Evolutionary conservation across 352 stramenopile species (phyloP), one percentile per base, ranked within the genome.

Genomic region (Pythium phragmitis): DNA sequence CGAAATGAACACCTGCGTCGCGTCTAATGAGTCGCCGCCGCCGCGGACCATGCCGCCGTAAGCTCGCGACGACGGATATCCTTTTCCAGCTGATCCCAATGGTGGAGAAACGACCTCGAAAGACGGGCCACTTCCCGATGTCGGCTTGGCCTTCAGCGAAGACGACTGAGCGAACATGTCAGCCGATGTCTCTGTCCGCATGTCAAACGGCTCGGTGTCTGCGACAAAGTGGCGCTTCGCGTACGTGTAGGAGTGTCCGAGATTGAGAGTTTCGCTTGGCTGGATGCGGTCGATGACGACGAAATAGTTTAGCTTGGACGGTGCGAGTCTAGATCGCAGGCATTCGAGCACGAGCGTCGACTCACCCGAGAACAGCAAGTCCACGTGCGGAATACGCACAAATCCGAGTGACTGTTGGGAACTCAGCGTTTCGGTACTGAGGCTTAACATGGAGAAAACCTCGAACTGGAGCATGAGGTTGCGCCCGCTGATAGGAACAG

Each of bases 381-480:
- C 81, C 30, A 90, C 58, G 12, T 81, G 78, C 13, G 81, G 85
- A 48, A 94, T 76, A n/a, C 81, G 78, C 8, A 89, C 83, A 47
- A 92, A 91, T 2, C 83, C 87, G 1, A 96, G 70, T 26, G 79
- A 87, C 42, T 87, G 79, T 60, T 96, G 85, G 16, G 66, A 52
- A 16, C 73, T 70, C n/a, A 91, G 63, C 0, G 50, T 42, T 58
- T 96, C 87, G 0, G 82, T 82, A 19, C 69, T 65, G 16, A 79
- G 73, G 23, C 85, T 89, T 33, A 80, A 69, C 39, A 91, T 72
- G 14, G 81, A 74, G 53, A 82, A 93, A 14, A 94, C 75, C 66
- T 96, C 85, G 61, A 96, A 88, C 52, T 94, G 87, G 2, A 96
- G 85, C 13, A 96, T 87, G 7, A 77, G 72, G 50, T 79, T 78